Conservation (phyloP, 2,329 filamentous ascomycete species). For the Ramularia endophylla region DNA sequence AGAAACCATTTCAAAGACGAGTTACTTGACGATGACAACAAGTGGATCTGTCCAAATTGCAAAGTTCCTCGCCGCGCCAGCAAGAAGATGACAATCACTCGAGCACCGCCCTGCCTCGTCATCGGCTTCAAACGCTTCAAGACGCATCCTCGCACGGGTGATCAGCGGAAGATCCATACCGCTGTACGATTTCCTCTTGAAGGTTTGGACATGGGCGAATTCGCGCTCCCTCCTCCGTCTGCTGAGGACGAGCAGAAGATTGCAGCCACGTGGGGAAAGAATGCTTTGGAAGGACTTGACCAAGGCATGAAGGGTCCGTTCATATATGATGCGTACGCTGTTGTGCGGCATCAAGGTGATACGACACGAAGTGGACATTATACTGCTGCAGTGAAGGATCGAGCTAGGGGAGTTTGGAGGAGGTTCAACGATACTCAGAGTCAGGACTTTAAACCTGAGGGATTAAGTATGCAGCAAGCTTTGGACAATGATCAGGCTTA, state of each 20-base stretch:
- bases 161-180: slow-evolving; percentile 62
- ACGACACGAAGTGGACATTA: slow-evolving; percentile 73
- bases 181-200: slow-evolving; percentile 72
- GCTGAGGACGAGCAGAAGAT: slow-evolving; percentile 29
- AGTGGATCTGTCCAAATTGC: slow-evolving; percentile 71
- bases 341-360: slow-evolving; percentile 69
- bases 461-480: slow-evolving; percentile 31
- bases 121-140: slow-evolving; percentile 69
- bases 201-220: slow-evolving; percentile 58
- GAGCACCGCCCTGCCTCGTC: slow-evolving; percentile 72
- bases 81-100: slow-evolving; percentile 67
- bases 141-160: slow-evolving; percentile 47
- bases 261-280: slow-evolving; percentile 30
- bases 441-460: slow-evolving; percentile 52
- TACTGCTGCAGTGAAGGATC: slow-evolving; percentile 54
- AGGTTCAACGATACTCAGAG: slow-evolving; percentile 55
- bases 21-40: slow-evolving; percentile 59
- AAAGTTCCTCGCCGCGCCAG: slow-evolving; percentile 60
- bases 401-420: slow-evolving; percentile 51
- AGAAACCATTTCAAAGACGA: slow-evolving; percentile 64
- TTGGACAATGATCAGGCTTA: slow-evolving; percentile 60
- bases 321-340: slow-evolving; percentile 78
- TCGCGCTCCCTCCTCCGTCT: slow-evolving; percentile 47
- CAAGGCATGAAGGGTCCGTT: slow-evolving; percentile 51
- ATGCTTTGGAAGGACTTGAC: slow-evolving; percentile 4